These are phyloP conservation scores for Linnemannia zychae DNA, from an alignment of 192 early-diverging fungal genomes.

Conservation along the genomic window DNA sequence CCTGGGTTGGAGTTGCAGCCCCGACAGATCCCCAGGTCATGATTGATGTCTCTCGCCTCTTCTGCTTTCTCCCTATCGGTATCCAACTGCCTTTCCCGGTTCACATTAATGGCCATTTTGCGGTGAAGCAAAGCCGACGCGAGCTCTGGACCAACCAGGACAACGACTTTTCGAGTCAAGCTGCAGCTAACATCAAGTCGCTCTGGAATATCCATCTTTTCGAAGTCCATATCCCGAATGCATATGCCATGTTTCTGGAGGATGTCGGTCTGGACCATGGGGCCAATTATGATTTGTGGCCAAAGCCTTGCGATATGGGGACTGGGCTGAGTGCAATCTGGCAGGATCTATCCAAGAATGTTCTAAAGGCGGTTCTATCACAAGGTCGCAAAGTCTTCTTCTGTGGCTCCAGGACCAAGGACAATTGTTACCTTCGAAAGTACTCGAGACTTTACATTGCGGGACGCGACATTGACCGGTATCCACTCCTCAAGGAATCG, in stretches of 20 bases:
- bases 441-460: constrained; percentile 13
- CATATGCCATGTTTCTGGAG: constrained; percentile 31
- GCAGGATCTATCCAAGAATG: neutral
- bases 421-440: neutral
- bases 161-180: constrained; percentile 29
- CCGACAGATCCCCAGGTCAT: neutral
- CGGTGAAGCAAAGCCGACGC: constrained; percentile 53
- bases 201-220: constrained; percentile 52
- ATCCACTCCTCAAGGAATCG: constrained; percentile 8
- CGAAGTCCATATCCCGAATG: constrained; percentile 19
- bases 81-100: constrained; percentile 40
- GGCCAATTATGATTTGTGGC: constrained; percentile 29
- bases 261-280: constrained; percentile 16
- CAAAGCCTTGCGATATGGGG: neutral
- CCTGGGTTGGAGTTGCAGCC: constrained; percentile 56
- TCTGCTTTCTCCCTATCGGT: constrained; percentile 58
- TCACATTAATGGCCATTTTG: constrained; percentile 59
- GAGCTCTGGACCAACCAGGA: constrained; percentile 47
- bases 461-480: constrained; percentile 10
- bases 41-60: constrained; percentile 28
- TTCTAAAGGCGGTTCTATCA: neutral
- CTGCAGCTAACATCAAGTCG: constrained; percentile 34
- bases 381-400: constrained; percentile 22
- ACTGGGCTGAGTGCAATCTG: constrained; percentile 24
- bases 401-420: neutral